Evolutionary conservation across 1,284 basidiomycete genomes (phyloP).

Genomic region (Vanrija humicola): DNA sequence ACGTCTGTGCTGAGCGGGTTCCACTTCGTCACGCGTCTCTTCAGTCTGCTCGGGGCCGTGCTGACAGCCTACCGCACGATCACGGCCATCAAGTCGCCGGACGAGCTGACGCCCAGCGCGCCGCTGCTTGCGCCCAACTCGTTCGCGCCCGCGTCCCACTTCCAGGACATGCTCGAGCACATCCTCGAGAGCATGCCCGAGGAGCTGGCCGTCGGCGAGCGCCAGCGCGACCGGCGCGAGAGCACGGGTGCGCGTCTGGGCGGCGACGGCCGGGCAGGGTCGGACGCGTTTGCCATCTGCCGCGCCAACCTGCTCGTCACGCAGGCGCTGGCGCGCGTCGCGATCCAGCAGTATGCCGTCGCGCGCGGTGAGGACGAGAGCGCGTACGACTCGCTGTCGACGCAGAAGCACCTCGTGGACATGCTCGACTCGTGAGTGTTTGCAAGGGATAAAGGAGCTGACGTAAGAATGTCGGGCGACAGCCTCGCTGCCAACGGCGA

Average conservation of each 20-base stretch:
- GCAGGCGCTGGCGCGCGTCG: slow-evolving; percentile 27
- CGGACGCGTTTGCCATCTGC: slow-evolving; percentile 23
- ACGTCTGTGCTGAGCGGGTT: slow-evolving; percentile 28
- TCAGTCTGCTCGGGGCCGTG: slow-evolving; percentile 25
- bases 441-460: no score
- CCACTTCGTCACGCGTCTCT: slow-evolving; percentile 28
- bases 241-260: background rate
- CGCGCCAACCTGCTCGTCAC: slow-evolving; percentile 29
- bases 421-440: background rate
- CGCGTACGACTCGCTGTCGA: background rate
- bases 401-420: background rate
- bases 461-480: slow-evolving; percentile 25
- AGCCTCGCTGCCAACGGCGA: slow-evolving; percentile 34
- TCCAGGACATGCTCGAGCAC: slow-evolving; percentile 16
- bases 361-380: slow-evolving; percentile 12
- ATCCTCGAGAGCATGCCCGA: slow-evolving; percentile 18
- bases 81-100: background rate
- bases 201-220: slow-evolving; percentile 12
- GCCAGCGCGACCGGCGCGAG: background rate
- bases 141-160: slow-evolving; percentile 14
- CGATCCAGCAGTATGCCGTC: slow-evolving; percentile 27
- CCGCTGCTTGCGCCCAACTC: background rate
- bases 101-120: background rate
- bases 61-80: slow-evolving; percentile 13
- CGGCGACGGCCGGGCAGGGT: background rate